Evolutionary conservation across 192 early-diverging fungal genomes (phyloP).

Genomic region (Lunasporangiospora selenospora): DNA sequence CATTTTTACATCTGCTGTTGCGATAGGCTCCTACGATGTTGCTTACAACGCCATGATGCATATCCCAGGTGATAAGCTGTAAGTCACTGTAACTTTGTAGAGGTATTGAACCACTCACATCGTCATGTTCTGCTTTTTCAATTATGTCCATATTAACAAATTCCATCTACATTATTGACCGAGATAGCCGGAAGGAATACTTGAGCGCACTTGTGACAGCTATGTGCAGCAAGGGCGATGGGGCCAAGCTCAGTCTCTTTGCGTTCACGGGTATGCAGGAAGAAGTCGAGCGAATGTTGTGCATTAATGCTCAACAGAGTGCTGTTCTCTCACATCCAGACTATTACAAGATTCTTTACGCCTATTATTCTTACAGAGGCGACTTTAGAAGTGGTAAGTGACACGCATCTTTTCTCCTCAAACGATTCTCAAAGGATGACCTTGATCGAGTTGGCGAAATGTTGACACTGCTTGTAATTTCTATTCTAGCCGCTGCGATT

Average conservation of each 20-base stretch:
- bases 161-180: no score
- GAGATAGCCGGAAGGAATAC: slow-evolving; percentile 17
- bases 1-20: slow-evolving; percentile 15
- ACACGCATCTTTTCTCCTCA: no score
- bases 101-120: no score
- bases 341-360: slow-evolving; percentile 14
- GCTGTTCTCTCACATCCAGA: slow-evolving; percentile 17
- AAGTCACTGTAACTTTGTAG: no score
- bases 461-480: no score
- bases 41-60: slow-evolving; percentile 42
- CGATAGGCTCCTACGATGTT: slow-evolving; percentile 19
- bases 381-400: slow-evolving; percentile 40
- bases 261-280: slow-evolving; percentile 27
- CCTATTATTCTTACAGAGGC: slow-evolving; percentile 25
- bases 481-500: slow-evolving; percentile 10
- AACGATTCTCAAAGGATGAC: no score
- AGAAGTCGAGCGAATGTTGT: slow-evolving; percentile 29
- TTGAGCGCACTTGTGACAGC: slow-evolving; percentile 13
- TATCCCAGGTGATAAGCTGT: slow-evolving; percentile 13
- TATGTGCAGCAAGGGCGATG: slow-evolving; percentile 24
- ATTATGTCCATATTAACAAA: no score
- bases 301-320: slow-evolving; percentile 9
- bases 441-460: no score
- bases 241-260: slow-evolving; percentile 28
- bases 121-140: no score